These are phyloP conservation scores for Aegilops longissima DNA, from an alignment of 176 grass and related monocot species.

Conservation along the genomic window DNA sequence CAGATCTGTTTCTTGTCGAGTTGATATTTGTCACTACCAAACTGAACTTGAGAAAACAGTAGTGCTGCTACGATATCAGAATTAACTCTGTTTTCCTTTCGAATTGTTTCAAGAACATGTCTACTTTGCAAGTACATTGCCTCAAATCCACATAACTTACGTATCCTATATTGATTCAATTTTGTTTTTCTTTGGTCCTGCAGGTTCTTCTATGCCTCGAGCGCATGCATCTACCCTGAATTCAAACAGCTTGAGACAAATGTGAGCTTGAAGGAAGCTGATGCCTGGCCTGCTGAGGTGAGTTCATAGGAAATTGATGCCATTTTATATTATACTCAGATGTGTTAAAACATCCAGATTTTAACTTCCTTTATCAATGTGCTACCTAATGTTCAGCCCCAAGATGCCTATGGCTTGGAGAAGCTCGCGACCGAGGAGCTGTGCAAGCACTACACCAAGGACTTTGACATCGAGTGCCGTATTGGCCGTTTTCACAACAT, in stretches of 20 bases:
- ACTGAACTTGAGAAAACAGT: neutral
- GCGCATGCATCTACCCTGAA: conserved; percentile 71
- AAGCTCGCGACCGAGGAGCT: conserved; percentile 93
- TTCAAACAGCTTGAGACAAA: conserved; percentile 67
- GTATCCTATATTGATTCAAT: neutral
- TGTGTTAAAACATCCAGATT: neutral
- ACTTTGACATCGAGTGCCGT: conserved; percentile 86
- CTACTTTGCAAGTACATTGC: neutral
- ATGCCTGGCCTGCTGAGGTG: conserved; percentile 75
- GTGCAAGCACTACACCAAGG: conserved; percentile 99
- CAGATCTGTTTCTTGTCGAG: neutral
- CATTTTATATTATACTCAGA: neutral
- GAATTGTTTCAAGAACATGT: too few species aligned
- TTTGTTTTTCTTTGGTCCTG: neutral
- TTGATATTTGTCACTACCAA: neutral
- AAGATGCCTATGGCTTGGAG: conserved; percentile 99
- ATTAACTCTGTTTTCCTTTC: neutral
- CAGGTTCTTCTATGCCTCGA: conserved; percentile 74
- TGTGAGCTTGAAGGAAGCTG: conserved; percentile 69
- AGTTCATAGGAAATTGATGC: neutral
- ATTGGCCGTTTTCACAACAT: conserved; percentile 95
- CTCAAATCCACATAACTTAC: neutral
- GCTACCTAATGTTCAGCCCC: conserved; percentile 42
- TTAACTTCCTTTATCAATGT: neutral
- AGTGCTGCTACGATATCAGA: neutral